Percentiles rank a stretch among this genome's conserved stretches.
These are phyloP conservation scores for Lathyrus oleraceus DNA, from an alignment of 306 rosid genomes.

Conservation along the genomic window DNA sequence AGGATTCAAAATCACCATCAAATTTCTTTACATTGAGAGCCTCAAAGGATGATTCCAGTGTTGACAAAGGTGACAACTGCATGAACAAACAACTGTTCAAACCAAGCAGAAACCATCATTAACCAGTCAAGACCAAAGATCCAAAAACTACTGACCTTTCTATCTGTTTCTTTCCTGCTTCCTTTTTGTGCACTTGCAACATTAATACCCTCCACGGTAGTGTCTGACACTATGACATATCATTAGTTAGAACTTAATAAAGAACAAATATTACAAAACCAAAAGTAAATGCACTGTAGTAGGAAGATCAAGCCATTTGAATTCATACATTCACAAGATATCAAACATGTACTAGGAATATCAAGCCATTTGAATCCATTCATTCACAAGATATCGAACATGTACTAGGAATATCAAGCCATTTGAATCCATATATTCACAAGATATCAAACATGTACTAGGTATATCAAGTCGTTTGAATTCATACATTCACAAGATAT, in stretches of 20 bases:
- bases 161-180: constrained; percentile 58
- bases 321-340: constrained; percentile 14
- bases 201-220: constrained; percentile 45
- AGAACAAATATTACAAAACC: constrained; percentile 26
- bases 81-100: constrained; percentile 39
- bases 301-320: neutral
- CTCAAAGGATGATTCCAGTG: constrained; percentile 89
- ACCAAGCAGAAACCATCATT: constrained; percentile 22
- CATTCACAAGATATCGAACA: constrained; percentile 10
- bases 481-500: constrained; percentile 16
- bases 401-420: neutral
- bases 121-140: constrained; percentile 12
- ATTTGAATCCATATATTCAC: constrained; percentile 6
- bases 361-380: constrained; percentile 14
- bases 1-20: constrained; percentile 70
- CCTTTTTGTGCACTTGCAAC: constrained; percentile 56
- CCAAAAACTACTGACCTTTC: constrained; percentile 59
- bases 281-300: constrained; percentile 19
- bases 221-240: constrained; percentile 43
- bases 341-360: neutral
- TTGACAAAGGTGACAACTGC: constrained; percentile 93
- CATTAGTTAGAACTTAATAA: constrained; percentile 26
- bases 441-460: constrained; percentile 4
- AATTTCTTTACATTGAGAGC: constrained; percentile 86
- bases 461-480: constrained; percentile 8